Percentiles rank a stretch among this genome's conserved stretches.
Conservation (phyloP, 1,284 basidiomycete species). For the Albatrellus sp. region DNA sequence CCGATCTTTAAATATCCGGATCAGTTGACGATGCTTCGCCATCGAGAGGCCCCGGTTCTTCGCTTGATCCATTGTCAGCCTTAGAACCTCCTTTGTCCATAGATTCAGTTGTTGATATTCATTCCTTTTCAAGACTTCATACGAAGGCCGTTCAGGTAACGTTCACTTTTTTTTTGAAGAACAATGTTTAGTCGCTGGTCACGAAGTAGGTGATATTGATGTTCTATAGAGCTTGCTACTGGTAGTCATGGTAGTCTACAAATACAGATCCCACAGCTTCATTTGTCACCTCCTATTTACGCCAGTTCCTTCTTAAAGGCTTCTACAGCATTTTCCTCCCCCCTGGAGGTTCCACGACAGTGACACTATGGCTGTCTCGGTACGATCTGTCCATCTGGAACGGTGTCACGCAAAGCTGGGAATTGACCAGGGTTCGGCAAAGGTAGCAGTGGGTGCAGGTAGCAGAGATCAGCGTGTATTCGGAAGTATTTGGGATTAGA, state of each 20-base stretch:
- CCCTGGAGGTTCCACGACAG: constrained; percentile 26
- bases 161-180: constrained; percentile 32
- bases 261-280: constrained; percentile 41
- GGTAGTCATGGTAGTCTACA: constrained; percentile 6
- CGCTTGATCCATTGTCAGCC: constrained; percentile 31
- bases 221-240: no score
- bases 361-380: constrained; percentile 29
- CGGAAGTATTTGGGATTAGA: constrained; percentile 14
- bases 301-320: constrained; percentile 33
- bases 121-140: constrained; percentile 26
- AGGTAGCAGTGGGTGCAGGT: constrained; percentile 38
- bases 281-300: constrained; percentile 31
- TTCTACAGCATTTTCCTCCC: constrained; percentile 34
- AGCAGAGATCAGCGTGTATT: constrained; percentile 34
- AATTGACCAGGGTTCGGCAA: constrained; percentile 30
- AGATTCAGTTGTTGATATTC: neutral
- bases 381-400: constrained; percentile 34
- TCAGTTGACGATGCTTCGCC: constrained; percentile 24
- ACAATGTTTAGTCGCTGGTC: constrained; percentile 31
- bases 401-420: constrained; percentile 30
- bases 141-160: constrained; percentile 29
- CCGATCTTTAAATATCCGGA: constrained; percentile 28
- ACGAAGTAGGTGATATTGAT: constrained; percentile 24
- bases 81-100: neutral
- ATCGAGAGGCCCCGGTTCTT: constrained; percentile 30